Evolutionary conservation across 176 grass and related monocot species (phyloP).

Genomic region (Lolium perenne): DNA sequence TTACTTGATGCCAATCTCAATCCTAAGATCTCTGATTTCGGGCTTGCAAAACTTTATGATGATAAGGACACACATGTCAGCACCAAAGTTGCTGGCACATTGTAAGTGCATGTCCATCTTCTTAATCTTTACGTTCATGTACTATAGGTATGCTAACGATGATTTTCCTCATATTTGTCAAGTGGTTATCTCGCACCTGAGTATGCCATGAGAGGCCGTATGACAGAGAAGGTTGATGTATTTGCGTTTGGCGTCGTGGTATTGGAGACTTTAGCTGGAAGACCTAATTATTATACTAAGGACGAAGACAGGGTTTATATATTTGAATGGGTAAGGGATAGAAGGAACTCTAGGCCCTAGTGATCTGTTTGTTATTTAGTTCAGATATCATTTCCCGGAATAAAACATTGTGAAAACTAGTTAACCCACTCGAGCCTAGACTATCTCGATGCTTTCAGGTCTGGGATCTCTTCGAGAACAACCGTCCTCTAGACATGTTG

Average conservation of each 20-base stretch:
- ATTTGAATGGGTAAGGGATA: neutral
- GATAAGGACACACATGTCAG: constrained; percentile 69
- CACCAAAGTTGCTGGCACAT: constrained; percentile 75
- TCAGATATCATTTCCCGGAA: too few relatives aligned
- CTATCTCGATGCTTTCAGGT: constrained; percentile 40
- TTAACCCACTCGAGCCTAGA: neutral
- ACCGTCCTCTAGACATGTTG: constrained; percentile 52
- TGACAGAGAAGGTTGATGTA: constrained; percentile 83
- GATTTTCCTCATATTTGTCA: neutral
- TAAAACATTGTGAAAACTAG: too few relatives aligned
- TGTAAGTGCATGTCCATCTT: constrained; percentile 50
- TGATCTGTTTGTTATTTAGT: too few relatives aligned
- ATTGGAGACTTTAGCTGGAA: constrained; percentile 33
- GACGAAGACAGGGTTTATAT: constrained; percentile 16
- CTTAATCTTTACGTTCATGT: neutral
- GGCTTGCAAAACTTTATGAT: constrained; percentile 73
- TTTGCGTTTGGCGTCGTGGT: constrained; percentile 72
- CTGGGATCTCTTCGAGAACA: constrained; percentile 65
- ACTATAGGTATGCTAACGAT: neutral
- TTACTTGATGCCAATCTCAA: constrained; percentile 68
- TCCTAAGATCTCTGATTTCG: constrained; percentile 87
- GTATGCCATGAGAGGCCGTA: constrained; percentile 89
- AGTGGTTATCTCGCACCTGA: constrained; percentile 89
- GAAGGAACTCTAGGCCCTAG: too few relatives aligned
- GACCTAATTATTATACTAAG: constrained; percentile 15